Evolutionary conservation across 2,329 filamentous ascomycete species (phyloP).

Genomic region (Paraphaeosphaeria minitans): DNA sequence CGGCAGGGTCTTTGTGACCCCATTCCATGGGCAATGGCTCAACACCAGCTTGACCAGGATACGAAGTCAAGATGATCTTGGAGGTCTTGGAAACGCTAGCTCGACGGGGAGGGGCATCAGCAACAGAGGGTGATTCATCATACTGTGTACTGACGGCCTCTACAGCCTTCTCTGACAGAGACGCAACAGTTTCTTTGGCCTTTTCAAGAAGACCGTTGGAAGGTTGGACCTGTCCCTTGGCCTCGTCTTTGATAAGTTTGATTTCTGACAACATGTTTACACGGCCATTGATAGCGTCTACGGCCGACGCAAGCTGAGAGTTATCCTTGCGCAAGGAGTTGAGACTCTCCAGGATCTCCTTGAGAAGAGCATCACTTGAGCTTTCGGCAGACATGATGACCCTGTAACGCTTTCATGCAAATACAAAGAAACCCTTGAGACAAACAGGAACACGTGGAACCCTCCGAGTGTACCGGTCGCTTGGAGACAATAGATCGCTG

Average conservation of each 20-base stretch:
- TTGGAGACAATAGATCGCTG: constrained; percentile 18
- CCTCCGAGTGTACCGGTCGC: constrained; percentile 4
- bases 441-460: constrained; percentile 15
- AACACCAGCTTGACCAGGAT: constrained; percentile 92
- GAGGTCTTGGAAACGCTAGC: constrained; percentile 56
- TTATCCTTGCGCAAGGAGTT: constrained; percentile 63
- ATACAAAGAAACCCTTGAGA: constrained; percentile 11
- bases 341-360: constrained; percentile 61
- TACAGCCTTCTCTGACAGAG: constrained; percentile 38
- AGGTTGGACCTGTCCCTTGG: constrained; percentile 33
- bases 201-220: constrained; percentile 24
- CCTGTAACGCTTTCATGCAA: constrained; percentile 12
- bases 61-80: constrained; percentile 77
- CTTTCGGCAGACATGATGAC: constrained; percentile 38
- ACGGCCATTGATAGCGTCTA: constrained; percentile 65
- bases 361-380: constrained; percentile 50
- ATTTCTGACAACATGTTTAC: constrained; percentile 66
- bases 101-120: constrained; percentile 44
- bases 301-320: constrained; percentile 58
- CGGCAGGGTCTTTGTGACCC: constrained; percentile 76
- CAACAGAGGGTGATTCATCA: constrained; percentile 40
- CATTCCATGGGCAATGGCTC: constrained; percentile 88
- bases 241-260: constrained; percentile 61
- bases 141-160: constrained; percentile 49
- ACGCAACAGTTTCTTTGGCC: constrained; percentile 36